A percentile compares a stretch with the other conserved stretches of the same genome.
Evolutionary conservation across 2,329 filamentous ascomycete genomes (phyloP).

Genomic region (Lachnum nothofagi): DNA sequence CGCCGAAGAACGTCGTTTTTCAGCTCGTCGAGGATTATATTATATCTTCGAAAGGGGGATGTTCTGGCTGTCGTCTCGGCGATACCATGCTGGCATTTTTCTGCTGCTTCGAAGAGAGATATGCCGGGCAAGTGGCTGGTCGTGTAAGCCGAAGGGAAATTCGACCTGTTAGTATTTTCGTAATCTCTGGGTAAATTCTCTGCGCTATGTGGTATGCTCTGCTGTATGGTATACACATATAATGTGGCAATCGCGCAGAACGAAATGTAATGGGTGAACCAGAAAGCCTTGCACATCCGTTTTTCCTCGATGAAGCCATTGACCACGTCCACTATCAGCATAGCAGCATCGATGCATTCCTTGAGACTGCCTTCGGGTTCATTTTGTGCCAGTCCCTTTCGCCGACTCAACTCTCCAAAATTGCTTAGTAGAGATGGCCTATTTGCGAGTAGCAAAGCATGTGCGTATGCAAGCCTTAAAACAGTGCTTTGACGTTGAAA

Average conservation of each 20-base stretch:
- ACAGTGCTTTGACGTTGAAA: conserved; percentile 41
- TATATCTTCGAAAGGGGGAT: no score
- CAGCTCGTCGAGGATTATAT: no score
- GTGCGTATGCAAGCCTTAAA: conserved; percentile 34
- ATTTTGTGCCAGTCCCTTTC: conserved; percentile 5
- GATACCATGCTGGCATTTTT: no score
- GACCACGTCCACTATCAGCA: conserved; percentile 36
- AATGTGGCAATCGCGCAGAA: conserved; percentile 43
- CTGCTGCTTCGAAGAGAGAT: no score
- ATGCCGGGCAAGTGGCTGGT: no score
- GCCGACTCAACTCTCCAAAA: conserved; percentile 24
- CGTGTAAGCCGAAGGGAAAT: no score
- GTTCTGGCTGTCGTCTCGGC: no score
- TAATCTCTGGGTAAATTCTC: no score
- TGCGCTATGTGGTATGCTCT: no score
- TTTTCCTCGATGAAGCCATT: conserved; percentile 35
- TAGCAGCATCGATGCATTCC: conserved; percentile 38
- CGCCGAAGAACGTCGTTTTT: no score
- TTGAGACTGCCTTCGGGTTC: conserved; percentile 27
- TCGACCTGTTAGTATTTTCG: no score
- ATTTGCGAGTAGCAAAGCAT: conserved; percentile 33
- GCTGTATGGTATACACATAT: conserved; percentile 42
- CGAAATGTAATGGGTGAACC: conserved; percentile 41
- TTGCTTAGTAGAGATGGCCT: conserved; percentile 33
- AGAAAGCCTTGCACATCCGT: conserved; percentile 39